Base-by-base conservation (phyloP, 345 rosid species). In the Eucalyptus pauciflora region DNA sequence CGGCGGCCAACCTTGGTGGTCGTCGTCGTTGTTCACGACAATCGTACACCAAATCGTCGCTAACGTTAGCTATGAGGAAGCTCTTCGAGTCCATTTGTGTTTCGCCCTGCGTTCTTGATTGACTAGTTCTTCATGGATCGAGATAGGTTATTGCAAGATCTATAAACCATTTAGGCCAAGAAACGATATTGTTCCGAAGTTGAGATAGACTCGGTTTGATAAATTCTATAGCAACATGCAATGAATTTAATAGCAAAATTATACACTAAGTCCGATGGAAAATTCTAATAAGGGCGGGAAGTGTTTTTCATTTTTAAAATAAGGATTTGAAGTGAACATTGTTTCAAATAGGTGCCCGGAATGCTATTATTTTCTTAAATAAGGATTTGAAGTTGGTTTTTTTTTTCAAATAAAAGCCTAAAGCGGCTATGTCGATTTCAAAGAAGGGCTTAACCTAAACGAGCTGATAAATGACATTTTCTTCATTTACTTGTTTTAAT, bases 301-400 rank as follows among this genome's bases (percentile, higher is more conserved):
- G 56, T 7, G 56, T 52, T 9, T 9, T 52, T 52, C 4, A 18
- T 52, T 52, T 52, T 52, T 18, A 2, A 52, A 52, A 52, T 52
- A 52, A 52, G 17, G 1, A 2, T 18, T 52, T 7, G 24, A 52
- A 52, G 56, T 52, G 24, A 52, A 52, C 0, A 4, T 18, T 52
- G 10, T 8, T 52, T 52, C 24, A 52, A 52, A 52, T 52, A 18
- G 24, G 1, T 52, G 4, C 4, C 1, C 0, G 4, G 3, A 18
- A 18, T 0, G 4, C 4, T 18, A 52, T 52, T 24, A 7, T 52
- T 52, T 18, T 4, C 4, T 52, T 18, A 18, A 52, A 52, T 52
- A 18, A 52, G 4, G 4, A 52, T 52, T 52, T 52, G 4, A 52
- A 52, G 24, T 18, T 52, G 10, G 10, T 17, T 51, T 18, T 18